Evolutionary conservation across 2,329 filamentous ascomycete genomes (phyloP), one percentile per base, ranked within the genome.

Genomic region (Fusarium sp.): DNA sequence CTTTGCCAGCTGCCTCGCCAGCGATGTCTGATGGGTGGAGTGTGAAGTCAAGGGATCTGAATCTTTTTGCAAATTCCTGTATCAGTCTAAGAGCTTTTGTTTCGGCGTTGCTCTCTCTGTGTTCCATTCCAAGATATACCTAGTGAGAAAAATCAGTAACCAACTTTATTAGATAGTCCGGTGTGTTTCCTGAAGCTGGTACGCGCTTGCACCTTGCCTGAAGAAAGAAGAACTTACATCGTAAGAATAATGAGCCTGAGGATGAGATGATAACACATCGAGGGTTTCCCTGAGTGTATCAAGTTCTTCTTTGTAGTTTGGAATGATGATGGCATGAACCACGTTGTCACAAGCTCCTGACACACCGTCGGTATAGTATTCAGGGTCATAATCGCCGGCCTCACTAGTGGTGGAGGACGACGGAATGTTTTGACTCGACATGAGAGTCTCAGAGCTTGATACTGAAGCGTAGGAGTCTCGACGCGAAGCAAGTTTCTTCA

Each of bases 51-150:
- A 93, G 90, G 64, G 86, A 87, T 44, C 88, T 88, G 77, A 93
- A 93, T 63, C 86, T 88, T 75, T 88, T 88, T 69, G 86, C 81
- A 73, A 92, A 93, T 64, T 88, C 86, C 49, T 87, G 85, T n/a
- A 90, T 85, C 18, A 93, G 83, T 12, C 83, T 83, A 64, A 85
- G 82, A 14, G 91, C 91, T 79, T 93, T 93, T 50, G 85, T 80
- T 65, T 88, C 86, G 14, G 85, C 87, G 49, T 88, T 85, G 53
- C 82, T 81, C 77, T 93, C 91, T 63, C 91, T 89, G 74, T 90
- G 83, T 77, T 93, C 91, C 91, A 93, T 93, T 26, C 88, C 91
- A 33, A 93, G 84, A 76, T 90, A 93, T 57, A 93, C 83, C 91
- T 93, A 67, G 17, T 15, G 42, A 13, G 37, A 35, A 23, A 26